These are phyloP conservation scores for Cokeromyces recurvatus DNA, from an alignment of 371 early-diverging fungal genomes.

Conservation along the genomic window DNA sequence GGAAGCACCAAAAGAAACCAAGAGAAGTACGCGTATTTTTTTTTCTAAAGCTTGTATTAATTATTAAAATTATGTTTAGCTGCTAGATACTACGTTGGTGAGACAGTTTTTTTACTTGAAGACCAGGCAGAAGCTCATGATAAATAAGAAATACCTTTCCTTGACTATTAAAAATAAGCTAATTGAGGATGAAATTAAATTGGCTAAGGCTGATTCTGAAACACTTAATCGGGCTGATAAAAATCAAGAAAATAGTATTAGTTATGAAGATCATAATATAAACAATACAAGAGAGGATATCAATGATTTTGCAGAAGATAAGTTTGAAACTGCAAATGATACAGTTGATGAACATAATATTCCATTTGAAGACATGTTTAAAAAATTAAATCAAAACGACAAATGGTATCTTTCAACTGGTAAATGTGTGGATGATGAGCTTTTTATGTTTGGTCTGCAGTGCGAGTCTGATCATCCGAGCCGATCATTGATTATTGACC, in stretches of 20 bases:
- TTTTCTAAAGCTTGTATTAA: constrained; percentile 3
- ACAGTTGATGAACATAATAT: constrained; percentile 1
- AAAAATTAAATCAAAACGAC: not conserved
- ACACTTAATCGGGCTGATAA: not conserved
- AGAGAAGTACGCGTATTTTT: too few relatives aligned
- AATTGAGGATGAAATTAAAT: too few relatives aligned
- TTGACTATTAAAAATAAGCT: too few relatives aligned
- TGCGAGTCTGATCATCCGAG: constrained; percentile 7
- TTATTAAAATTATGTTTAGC: too few relatives aligned
- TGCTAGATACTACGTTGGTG: too few relatives aligned
- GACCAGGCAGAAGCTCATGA: too few relatives aligned
- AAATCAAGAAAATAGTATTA: constrained; percentile 6
- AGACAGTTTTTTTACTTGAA: too few relatives aligned
- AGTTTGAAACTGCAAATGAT: not conserved
- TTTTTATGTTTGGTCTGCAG: constrained; percentile 10
- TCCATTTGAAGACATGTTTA: constrained; percentile 5
- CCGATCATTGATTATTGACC: constrained; percentile 8
- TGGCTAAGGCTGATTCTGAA: too few relatives aligned
- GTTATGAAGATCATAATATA: constrained; percentile 3
- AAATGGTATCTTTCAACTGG: constrained; percentile 9
- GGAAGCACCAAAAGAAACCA: too few relatives aligned
- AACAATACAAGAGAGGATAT: constrained; percentile 4
- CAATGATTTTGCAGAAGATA: constrained; percentile 2
- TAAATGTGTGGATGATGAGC: constrained; percentile 11
- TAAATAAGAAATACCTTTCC: too few relatives aligned